phyloP scores from a whole-genome alignment of 1,284 basidiomycete genomes.

The Phenoliferia sp. region DNA sequence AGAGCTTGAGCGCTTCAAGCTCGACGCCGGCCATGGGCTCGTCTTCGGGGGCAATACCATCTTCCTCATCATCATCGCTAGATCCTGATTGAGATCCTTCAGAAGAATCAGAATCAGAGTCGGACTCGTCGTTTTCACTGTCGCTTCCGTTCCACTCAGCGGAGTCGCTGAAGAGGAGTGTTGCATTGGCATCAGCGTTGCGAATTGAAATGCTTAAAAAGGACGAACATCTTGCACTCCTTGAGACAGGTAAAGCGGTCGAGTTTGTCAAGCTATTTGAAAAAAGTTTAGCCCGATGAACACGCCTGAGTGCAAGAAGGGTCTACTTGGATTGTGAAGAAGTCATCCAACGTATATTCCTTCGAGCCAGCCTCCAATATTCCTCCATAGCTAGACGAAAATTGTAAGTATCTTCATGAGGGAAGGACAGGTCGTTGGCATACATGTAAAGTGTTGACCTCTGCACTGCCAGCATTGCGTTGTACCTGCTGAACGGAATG shows the following conservation, averaged over 20 bases:
- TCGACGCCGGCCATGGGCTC: slow-evolving; percentile 42
- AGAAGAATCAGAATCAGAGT: slow-evolving; percentile 23
- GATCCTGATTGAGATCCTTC: slow-evolving; percentile 12
- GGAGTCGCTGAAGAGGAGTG: not conserved
- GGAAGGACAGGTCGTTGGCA: slow-evolving; percentile 33
- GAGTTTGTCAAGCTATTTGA: slow-evolving; percentile 63
- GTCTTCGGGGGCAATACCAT: slow-evolving; percentile 51
- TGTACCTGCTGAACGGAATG: slow-evolving; percentile 74
- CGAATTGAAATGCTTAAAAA: not conserved
- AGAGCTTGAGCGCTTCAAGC: slow-evolving; percentile 20
- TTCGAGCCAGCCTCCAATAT: slow-evolving; percentile 73
- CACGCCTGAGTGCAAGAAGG: not conserved
- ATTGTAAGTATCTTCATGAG: not conserved
- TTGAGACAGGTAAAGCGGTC: slow-evolving; percentile 69
- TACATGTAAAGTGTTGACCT: slow-evolving; percentile 82
- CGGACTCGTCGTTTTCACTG: slow-evolving; percentile 37
- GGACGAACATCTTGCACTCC: slow-evolving; percentile 56
- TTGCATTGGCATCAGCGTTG: not conserved
- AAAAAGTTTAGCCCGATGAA: not conserved
- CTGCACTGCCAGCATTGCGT: slow-evolving; percentile 82
- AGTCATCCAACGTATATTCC: slow-evolving; percentile 83
- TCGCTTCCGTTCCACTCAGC: slow-evolving; percentile 29
- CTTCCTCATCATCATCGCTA: slow-evolving; percentile 47
- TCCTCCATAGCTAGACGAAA: slow-evolving; percentile 65
- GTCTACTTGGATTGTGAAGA: slow-evolving; percentile 54